Percentiles rank a stretch among this genome's conserved stretches.
These are phyloP conservation scores for Penicillium thymicola DNA, from an alignment of 2,329 filamentous ascomycete genomes.

Conservation along the genomic window DNA sequence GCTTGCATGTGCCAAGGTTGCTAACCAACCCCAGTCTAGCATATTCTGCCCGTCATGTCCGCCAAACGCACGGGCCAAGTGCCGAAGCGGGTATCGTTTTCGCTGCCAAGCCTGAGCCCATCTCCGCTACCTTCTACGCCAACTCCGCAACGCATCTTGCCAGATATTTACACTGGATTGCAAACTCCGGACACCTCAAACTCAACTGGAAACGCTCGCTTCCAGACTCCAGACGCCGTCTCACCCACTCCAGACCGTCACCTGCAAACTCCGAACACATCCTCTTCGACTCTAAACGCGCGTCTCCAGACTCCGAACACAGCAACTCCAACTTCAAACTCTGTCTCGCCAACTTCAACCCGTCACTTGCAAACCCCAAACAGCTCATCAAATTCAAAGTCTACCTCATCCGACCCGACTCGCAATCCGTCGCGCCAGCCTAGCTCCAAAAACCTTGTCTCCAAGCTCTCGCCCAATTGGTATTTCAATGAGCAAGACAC, in stretches of 20 bases:
- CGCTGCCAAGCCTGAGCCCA: not conserved
- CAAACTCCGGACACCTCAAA: not conserved
- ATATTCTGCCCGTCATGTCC: conserved; percentile 25
- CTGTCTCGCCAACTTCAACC: not conserved
- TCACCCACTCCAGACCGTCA: not conserved
- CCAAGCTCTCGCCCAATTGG: conserved; percentile 19
- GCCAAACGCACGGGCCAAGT: conserved; percentile 19
- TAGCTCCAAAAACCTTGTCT: conserved; percentile 18
- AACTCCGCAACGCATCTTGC: not conserved
- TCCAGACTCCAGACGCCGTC: too few relatives aligned
- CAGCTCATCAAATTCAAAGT: not conserved
- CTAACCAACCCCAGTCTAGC: not conserved
- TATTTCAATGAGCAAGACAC: conserved; percentile 23
- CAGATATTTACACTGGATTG: not conserved
- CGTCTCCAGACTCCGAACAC: not conserved
- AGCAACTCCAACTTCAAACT: not conserved
- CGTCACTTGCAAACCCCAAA: not conserved
- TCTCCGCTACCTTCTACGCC: not conserved
- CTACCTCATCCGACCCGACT: not conserved
- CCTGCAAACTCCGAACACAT: not conserved
- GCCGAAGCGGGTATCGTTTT: conserved; percentile 4
- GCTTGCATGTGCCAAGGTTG: conserved; percentile 4
- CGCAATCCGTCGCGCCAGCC: conserved; percentile 4
- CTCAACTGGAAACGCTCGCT: not conserved
- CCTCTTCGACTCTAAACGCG: not conserved